Percentiles rank a stretch among this genome's conserved stretches.
Evolutionary conservation across 1,284 basidiomycete genomes (phyloP).

Genomic region (Chiua sp.): DNA sequence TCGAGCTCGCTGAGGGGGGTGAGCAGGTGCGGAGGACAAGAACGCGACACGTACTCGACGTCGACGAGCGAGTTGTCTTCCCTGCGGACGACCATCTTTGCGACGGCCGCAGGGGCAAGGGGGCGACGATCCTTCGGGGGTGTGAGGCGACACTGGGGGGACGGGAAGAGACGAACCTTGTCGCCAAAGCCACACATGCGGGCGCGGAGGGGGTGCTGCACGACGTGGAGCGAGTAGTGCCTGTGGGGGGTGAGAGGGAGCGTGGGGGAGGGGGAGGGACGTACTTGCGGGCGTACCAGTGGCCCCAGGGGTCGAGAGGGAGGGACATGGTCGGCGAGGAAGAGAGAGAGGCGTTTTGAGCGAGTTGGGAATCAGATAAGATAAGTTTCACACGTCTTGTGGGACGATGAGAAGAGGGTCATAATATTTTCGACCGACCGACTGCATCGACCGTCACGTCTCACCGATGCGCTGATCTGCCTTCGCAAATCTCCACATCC

Average conservation of each 20-base stretch:
- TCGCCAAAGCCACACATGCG: conserved; percentile 96
- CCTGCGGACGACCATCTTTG: conserved; percentile 74
- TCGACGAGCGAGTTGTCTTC: conserved; percentile 75
- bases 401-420: conserved; percentile 19
- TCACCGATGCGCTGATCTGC: conserved; percentile 13
- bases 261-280: conserved; percentile 39
- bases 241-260: conserved; percentile 42
- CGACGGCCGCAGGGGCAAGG: conserved; percentile 87
- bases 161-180: conserved; percentile 61
- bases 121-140: conserved; percentile 82
- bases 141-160: conserved; percentile 14
- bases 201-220: conserved; percentile 87
- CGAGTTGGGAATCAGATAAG: conserved; percentile 35
- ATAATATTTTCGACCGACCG: too few species aligned
- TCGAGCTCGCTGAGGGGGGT: conserved; percentile 71
- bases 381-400: conserved; percentile 29
- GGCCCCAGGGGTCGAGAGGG: conserved; percentile 56
- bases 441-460: too few species aligned
- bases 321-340: conserved; percentile 56
- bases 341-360: neutral
- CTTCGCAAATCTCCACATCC: neutral
- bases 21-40: conserved; percentile 20
- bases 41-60: conserved; percentile 63
- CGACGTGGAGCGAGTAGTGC: conserved; percentile 81
- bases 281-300: conserved; percentile 62